A percentile compares a stretch with the other conserved stretches of the same genome.
Evolutionary conservation across 352 stramenopile genomes (phyloP).

Genomic region (Phytophthora pinifolia): DNA sequence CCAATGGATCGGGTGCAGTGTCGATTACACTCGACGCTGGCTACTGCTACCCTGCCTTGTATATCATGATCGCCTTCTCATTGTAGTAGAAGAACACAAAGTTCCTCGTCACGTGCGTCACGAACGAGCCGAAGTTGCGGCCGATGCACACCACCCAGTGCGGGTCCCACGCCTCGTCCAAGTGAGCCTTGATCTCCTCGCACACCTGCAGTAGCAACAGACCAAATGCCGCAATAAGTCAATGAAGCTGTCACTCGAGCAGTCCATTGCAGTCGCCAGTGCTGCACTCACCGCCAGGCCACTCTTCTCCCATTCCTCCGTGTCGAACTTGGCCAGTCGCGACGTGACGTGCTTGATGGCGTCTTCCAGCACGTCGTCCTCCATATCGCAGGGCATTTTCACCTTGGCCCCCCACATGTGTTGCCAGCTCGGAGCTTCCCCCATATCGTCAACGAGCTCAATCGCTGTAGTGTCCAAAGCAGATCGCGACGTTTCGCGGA

Average conservation of each 20-base stretch:
- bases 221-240: not conserved
- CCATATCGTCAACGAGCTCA: constrained; percentile 35
- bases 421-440: constrained; percentile 80
- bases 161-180: constrained; percentile 78
- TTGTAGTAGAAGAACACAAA: constrained; percentile 94
- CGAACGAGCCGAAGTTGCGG: constrained; percentile 92
- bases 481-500: constrained; percentile 28
- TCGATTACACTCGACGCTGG: not conserved
- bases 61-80: constrained; percentile 86
- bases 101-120: constrained; percentile 92
- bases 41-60: constrained; percentile 70
- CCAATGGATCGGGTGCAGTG: not conserved
- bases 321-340: constrained; percentile 64
- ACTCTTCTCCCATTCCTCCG: constrained; percentile 86
- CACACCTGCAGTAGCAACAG: constrained; percentile 45
- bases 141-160: constrained; percentile 90
- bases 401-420: constrained; percentile 89
- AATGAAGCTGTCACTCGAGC: not conserved
- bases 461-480: not conserved
- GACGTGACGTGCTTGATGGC: constrained; percentile 76
- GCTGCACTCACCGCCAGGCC: constrained; percentile 48
- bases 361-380: constrained; percentile 87
- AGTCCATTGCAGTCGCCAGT: too few relatives aligned
- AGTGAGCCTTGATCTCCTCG: constrained; percentile 77
- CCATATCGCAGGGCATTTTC: constrained; percentile 89